Conservation (phyloP, 768 basidiomycete genomes). For the Postia placenta region DNA sequence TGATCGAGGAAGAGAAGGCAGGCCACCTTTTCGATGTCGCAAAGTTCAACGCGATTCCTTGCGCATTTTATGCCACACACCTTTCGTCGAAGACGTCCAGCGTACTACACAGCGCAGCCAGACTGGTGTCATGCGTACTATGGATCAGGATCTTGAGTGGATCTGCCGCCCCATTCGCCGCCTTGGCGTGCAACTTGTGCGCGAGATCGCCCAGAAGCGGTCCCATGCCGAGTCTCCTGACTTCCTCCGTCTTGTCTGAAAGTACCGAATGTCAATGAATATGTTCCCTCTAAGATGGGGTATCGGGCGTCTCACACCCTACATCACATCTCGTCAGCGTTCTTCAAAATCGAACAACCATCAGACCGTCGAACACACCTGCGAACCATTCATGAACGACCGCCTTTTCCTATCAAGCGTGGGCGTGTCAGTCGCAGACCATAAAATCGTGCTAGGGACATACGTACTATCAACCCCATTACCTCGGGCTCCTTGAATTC, state of each 20-base stretch:
- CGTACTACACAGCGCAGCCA: slow-evolving; percentile 58
- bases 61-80: slow-evolving; percentile 28
- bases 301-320: slow-evolving; percentile 36
- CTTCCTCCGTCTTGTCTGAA: slow-evolving; percentile 68
- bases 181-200: slow-evolving; percentile 57
- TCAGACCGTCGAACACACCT: slow-evolving; percentile 26
- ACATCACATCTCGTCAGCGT: slow-evolving; percentile 8
- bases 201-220: slow-evolving; percentile 60
- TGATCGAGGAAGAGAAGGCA: slow-evolving; percentile 66
- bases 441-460: background rate
- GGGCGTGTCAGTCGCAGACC: background rate
- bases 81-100: slow-evolving; percentile 69
- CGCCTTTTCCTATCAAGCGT: slow-evolving; percentile 50
- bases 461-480: slow-evolving; percentile 45
- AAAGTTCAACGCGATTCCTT: background rate
- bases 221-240: slow-evolving; percentile 73
- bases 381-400: slow-evolving; percentile 78
- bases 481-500: slow-evolving; percentile 65
- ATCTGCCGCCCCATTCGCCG: slow-evolving; percentile 36
- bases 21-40: no score
- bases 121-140: slow-evolving; percentile 65
- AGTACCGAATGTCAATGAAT: background rate
- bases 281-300: no score
- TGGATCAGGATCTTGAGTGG: slow-evolving; percentile 62
- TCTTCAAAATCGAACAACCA: background rate